phyloP scores from a whole-genome alignment of 495 filamentous ascomycete genomes.

The Aspergillus coremiiformis region DNA sequence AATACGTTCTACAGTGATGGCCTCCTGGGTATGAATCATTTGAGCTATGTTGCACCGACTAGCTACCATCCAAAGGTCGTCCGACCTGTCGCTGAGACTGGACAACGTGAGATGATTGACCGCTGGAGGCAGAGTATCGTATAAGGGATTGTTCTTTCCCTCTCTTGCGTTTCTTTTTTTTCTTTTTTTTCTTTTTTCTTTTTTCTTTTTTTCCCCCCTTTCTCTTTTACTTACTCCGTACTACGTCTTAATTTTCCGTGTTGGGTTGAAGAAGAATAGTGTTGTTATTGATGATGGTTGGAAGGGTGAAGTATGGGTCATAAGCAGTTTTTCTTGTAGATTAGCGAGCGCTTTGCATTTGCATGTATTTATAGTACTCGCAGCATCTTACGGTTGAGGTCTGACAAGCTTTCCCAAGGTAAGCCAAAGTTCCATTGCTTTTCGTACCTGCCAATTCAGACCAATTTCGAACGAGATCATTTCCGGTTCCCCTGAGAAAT shows the following conservation, averaged over 20 bases:
- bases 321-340: constrained; percentile 3
- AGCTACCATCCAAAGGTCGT: constrained; percentile 25
- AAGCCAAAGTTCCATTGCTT: background rate
- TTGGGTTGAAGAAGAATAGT: background rate
- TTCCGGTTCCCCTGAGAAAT: background rate
- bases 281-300: constrained; percentile 1
- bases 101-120: constrained; percentile 74
- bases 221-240: constrained; percentile 7
- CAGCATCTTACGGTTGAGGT: background rate
- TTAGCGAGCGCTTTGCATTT: constrained; percentile 8
- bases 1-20: constrained; percentile 27
- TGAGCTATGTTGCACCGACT: constrained; percentile 30
- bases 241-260: constrained; percentile 3
- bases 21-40: constrained; percentile 27
- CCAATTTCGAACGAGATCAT: background rate
- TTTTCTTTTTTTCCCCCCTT: constrained; percentile 7
- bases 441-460: background rate
- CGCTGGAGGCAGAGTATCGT: constrained; percentile 78
- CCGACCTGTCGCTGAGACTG: constrained; percentile 38
- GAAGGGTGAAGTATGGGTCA: constrained; percentile 3
- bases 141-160: constrained; percentile 9
- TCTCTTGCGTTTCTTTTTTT: constrained; percentile 6
- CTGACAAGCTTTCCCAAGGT: too few relatives aligned
- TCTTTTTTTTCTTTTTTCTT: constrained; percentile 6
- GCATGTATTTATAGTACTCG: background rate